Percentiles rank a stretch among this genome's conserved stretches.
Conservation (phyloP, 805 yeast species). For the Torulaspora microellipsoides region DNA sequence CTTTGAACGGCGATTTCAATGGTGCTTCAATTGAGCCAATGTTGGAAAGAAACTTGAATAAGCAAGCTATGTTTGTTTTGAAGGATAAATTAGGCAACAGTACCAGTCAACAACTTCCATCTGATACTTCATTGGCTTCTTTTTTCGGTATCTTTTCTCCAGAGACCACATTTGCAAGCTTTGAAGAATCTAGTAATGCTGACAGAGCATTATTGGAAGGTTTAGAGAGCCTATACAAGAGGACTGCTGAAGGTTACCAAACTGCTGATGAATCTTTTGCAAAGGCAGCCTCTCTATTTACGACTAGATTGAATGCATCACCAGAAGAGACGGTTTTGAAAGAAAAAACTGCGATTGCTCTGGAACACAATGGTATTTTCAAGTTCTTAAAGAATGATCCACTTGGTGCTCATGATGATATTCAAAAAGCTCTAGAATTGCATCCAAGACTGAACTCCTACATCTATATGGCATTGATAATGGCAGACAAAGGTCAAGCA, state of each 20-base stretch:
- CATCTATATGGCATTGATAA: conserved; percentile 74
- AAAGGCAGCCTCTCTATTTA: conserved; percentile 53
- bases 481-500: conserved; percentile 77
- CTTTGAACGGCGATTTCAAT: conserved; percentile 78
- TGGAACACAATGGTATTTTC: conserved; percentile 80
- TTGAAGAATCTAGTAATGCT: conserved; percentile 53
- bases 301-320: conserved; percentile 23
- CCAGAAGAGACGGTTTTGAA: conserved; percentile 28
- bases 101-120: conserved; percentile 52
- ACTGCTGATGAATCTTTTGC: conserved; percentile 41
- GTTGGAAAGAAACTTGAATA: conserved; percentile 81
- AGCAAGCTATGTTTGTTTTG: conserved; percentile 70
- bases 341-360: conserved; percentile 59
- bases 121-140: conserved; percentile 77
- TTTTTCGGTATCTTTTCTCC: conserved; percentile 80
- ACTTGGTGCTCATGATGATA: conserved; percentile 54
- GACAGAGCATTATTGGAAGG: conserved; percentile 64
- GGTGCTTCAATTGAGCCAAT: conserved; percentile 73
- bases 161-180: conserved; percentile 46
- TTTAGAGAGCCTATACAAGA: conserved; percentile 48
- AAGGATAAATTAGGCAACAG: conserved; percentile 48
- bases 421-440: conserved; percentile 60
- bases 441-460: conserved; percentile 77
- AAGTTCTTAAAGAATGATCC: conserved; percentile 75
- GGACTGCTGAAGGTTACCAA: conserved; percentile 38